Evolutionary conservation across 2,329 filamentous ascomycete species (phyloP).

Genomic region (Metarhizium rileyi): DNA sequence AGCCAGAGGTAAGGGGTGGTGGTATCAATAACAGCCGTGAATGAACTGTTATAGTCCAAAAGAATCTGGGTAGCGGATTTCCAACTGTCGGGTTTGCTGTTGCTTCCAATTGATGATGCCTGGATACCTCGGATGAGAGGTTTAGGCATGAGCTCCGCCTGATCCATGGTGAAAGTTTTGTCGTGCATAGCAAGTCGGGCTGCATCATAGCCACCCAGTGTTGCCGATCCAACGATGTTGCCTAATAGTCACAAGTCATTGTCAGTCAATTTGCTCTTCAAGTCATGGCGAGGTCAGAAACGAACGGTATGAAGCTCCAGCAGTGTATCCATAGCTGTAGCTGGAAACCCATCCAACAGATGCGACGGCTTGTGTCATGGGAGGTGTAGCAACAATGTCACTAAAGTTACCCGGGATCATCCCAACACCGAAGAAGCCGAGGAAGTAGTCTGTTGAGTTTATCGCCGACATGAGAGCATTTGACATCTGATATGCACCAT

Average conservation of each 20-base stretch:
- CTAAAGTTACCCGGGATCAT: slow-evolving; percentile 44
- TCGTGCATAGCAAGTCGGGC: slow-evolving; percentile 53
- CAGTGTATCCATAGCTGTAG: slow-evolving; percentile 66
- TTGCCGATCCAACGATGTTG: slow-evolving; percentile 45
- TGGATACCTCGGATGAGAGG: slow-evolving; percentile 51
- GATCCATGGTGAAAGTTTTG: slow-evolving; percentile 46
- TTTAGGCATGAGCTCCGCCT: slow-evolving; percentile 45
- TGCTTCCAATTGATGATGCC: slow-evolving; percentile 23
- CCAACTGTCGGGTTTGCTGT: slow-evolving; percentile 29
- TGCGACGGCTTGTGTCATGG: slow-evolving; percentile 49
- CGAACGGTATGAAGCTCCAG: slow-evolving; percentile 63
- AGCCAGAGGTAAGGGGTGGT: slow-evolving; percentile 57
- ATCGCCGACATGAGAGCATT: slow-evolving; percentile 39
- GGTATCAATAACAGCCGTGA: slow-evolving; percentile 50
- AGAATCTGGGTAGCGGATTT: slow-evolving; percentile 26
- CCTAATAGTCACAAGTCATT: slow-evolving; percentile 14
- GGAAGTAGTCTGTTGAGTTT: slow-evolving; percentile 45
- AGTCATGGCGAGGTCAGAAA: neutral
- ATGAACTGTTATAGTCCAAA: slow-evolving; percentile 35
- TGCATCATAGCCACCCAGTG: slow-evolving; percentile 60
- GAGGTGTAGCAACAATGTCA: slow-evolving; percentile 36
- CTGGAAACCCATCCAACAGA: slow-evolving; percentile 54
- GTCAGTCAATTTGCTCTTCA: neutral
- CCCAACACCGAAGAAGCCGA: slow-evolving; percentile 47
- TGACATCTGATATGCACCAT: slow-evolving; percentile 30